phyloP scores from a whole-genome alignment of 208 protist species.

The Trypanosoma cruzi region DNA sequence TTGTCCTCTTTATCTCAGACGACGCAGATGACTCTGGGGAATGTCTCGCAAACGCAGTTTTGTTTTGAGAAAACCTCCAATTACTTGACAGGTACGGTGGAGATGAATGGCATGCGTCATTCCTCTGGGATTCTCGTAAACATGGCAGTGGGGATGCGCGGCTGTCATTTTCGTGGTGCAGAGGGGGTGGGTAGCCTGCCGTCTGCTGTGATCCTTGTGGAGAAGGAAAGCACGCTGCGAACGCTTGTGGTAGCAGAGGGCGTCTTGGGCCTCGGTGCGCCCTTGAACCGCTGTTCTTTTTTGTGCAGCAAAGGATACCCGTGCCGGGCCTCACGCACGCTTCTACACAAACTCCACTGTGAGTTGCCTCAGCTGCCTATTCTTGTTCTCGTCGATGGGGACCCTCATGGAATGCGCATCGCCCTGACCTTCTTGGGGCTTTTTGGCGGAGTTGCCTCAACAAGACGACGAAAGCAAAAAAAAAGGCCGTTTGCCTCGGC shows the following conservation, averaged over 20 bases:
- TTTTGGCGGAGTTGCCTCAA: conserved; percentile 2
- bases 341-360: conserved; percentile 53
- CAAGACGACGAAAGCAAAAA: not conserved
- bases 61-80: not conserved
- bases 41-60: not conserved
- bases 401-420: conserved; percentile 82
- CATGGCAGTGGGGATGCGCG: conserved; percentile 17
- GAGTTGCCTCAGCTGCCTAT: conserved; percentile 46
- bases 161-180: conserved; percentile 20
- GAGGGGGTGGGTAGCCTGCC: not conserved
- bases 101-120: conserved; percentile 14
- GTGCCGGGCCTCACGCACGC: conserved; percentile 50
- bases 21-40: not conserved
- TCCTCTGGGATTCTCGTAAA: conserved; percentile 22
- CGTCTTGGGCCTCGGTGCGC: not conserved
- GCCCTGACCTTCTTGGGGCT: conserved; percentile 58
- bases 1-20: not conserved
- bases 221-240: conserved; percentile 77
- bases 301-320: conserved; percentile 86
- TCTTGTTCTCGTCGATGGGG: conserved; percentile 72
- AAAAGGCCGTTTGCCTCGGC: not conserved
- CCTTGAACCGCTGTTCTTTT: conserved; percentile 25
- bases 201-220: conserved; percentile 60
- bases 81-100: not conserved
- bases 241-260: conserved; percentile 34